Percentiles rank a stretch among this genome's conserved stretches.
phyloP scores from a whole-genome alignment of 75 land plant genomes.

The Larix kaempferi region DNA sequence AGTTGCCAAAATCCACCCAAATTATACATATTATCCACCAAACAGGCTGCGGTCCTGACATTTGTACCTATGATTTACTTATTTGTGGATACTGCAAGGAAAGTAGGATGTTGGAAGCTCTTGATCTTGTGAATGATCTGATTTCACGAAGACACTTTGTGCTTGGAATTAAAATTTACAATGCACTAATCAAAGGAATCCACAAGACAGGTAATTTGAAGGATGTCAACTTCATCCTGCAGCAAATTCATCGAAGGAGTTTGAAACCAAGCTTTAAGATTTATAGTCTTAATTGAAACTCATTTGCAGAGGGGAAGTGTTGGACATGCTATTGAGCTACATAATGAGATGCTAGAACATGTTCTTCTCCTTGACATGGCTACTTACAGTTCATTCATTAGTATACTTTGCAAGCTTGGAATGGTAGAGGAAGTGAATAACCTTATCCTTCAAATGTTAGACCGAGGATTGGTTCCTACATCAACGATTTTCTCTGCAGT shows the following conservation, averaged over 20 bases:
- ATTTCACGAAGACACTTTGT: neutral
- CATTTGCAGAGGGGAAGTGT: no score
- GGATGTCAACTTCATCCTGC: slow-evolving; percentile 41
- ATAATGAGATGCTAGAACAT: no score
- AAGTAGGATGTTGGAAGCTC: slow-evolving; percentile 22
- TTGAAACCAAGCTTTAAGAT: slow-evolving; percentile 49
- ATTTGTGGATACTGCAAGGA: slow-evolving; percentile 29
- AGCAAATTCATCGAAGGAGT: slow-evolving; percentile 37
- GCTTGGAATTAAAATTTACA: slow-evolving; percentile 32
- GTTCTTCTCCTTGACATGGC: no score
- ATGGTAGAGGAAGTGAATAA: no score
- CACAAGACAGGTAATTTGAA: slow-evolving; percentile 21
- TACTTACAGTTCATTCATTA: no score
- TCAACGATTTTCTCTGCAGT: slow-evolving; percentile 65
- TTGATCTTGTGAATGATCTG: slow-evolving; percentile 20
- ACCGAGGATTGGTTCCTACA: slow-evolving; percentile 42
- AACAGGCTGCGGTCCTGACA: slow-evolving; percentile 19
- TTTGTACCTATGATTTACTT: slow-evolving; percentile 23
- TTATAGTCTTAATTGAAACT: slow-evolving; percentile 18
- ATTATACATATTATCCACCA: slow-evolving; percentile 17
- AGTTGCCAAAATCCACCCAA: slow-evolving; percentile 11
- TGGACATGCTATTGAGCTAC: no score
- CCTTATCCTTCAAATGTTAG: slow-evolving; percentile 36
- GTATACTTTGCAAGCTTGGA: no score
- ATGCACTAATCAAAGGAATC: slow-evolving; percentile 49